These are phyloP conservation scores for Lactarius psammicola DNA, from an alignment of 768 basidiomycete genomes.

Conservation along the genomic window DNA sequence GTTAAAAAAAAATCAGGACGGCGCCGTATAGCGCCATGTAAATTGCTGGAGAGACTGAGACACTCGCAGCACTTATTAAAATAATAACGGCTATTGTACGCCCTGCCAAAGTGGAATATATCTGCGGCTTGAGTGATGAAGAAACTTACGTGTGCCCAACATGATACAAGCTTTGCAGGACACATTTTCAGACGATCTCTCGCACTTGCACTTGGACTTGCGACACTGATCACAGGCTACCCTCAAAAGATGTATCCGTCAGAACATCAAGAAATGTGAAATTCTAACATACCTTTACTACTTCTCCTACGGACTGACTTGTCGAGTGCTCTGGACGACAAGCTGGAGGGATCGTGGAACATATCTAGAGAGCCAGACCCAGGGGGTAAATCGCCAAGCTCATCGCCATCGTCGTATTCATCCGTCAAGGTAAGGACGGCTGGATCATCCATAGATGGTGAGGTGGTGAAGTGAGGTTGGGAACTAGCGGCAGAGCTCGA, in stretches of 20 bases:
- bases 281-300: constrained; percentile 57
- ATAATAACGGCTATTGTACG: neutral
- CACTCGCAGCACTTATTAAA: constrained; percentile 6
- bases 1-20: neutral
- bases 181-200: constrained; percentile 56
- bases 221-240: constrained; percentile 86
- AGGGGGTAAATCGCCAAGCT: constrained; percentile 49
- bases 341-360: constrained; percentile 29
- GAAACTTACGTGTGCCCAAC: constrained; percentile 61
- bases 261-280: neutral
- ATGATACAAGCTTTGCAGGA: constrained; percentile 77
- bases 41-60: neutral
- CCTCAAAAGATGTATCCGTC: neutral
- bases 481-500: constrained; percentile 2
- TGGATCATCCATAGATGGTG: constrained; percentile 27
- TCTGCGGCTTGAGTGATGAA: neutral
- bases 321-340: constrained; percentile 37
- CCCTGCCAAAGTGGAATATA: constrained; percentile 14
- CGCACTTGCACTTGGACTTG: constrained; percentile 76
- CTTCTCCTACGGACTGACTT: constrained; percentile 67
- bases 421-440: constrained; percentile 50
- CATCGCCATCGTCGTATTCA: constrained; percentile 62
- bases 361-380: constrained; percentile 28
- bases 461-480: constrained; percentile 14
- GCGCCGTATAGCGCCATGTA: neutral